These are phyloP conservation scores for Cladosporium sp. DNA, from an alignment of 2,329 filamentous ascomycete species.

Conservation along the genomic window DNA sequence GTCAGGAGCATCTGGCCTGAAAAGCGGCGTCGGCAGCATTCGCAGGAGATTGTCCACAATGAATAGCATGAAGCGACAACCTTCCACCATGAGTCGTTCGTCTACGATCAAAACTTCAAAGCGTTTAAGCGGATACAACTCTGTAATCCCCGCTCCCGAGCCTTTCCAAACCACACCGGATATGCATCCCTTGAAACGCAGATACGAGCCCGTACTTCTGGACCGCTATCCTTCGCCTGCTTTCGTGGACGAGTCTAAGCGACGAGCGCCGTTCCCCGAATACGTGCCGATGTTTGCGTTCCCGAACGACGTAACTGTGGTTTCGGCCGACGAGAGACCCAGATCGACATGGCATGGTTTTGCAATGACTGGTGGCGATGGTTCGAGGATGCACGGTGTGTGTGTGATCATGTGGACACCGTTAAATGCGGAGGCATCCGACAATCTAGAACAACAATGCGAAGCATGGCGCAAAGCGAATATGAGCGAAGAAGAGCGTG, in stretches of 20 bases:
- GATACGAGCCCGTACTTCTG: slow-evolving; percentile 92
- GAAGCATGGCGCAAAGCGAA: slow-evolving; percentile 53
- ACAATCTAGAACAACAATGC: slow-evolving; percentile 67
- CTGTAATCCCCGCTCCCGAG: slow-evolving; percentile 89
- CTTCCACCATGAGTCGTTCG: slow-evolving; percentile 64
- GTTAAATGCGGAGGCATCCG: slow-evolving; percentile 72
- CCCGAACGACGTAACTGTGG: slow-evolving; percentile 94
- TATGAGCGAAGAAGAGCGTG: slow-evolving; percentile 86
- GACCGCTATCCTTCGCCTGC: slow-evolving; percentile 87
- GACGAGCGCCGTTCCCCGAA: slow-evolving; percentile 84
- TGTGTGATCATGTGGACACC: slow-evolving; percentile 91
- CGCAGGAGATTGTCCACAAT: slow-evolving; percentile 92
- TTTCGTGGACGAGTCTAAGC: slow-evolving; percentile 71
- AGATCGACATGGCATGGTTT: slow-evolving; percentile 99
- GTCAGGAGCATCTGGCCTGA: slow-evolving; percentile 38
- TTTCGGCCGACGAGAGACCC: slow-evolving; percentile 89
- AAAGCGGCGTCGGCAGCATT: slow-evolving; percentile 73
- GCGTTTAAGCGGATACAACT: slow-evolving; percentile 94
- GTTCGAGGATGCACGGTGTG: slow-evolving; percentile 85
- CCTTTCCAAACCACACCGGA: slow-evolving; percentile 83
- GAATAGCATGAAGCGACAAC: slow-evolving; percentile 87
- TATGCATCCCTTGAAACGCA: slow-evolving; percentile 91
- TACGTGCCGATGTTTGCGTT: slow-evolving; percentile 99
- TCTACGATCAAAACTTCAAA: slow-evolving; percentile 74
- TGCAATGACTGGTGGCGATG: slow-evolving; percentile 92